These are phyloP conservation scores for Ambrosiella beaveri DNA, from an alignment of 2,329 filamentous ascomycete genomes.

Conservation along the genomic window DNA sequence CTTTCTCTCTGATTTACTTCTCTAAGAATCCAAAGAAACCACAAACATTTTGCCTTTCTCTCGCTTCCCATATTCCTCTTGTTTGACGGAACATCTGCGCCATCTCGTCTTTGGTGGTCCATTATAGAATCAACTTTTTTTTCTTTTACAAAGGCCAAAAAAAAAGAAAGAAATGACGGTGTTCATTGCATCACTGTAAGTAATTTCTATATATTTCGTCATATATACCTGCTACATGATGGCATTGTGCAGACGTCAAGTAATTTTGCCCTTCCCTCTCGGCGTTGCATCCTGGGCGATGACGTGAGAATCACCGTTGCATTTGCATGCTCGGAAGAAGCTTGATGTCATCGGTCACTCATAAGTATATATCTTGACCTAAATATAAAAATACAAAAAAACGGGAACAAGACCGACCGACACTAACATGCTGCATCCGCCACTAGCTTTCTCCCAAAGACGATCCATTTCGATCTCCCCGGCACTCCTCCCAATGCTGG, in stretches of 20 bases:
- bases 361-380: too few species aligned
- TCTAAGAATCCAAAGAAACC: too few species aligned
- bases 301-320: neutral
- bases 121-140: neutral
- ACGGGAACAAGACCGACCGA: neutral
- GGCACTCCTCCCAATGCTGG: constrained; percentile 29
- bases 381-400: too few species aligned
- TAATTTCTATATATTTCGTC: constrained; percentile 9
- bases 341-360: neutral
- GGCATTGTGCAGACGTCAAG: neutral
- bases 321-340: neutral
- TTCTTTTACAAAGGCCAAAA: neutral
- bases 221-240: neutral
- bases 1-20: too few species aligned
- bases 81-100: too few species aligned
- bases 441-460: constrained; percentile 74
- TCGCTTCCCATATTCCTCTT: too few species aligned
- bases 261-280: neutral
- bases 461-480: constrained; percentile 66
- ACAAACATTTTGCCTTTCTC: too few species aligned
- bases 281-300: neutral
- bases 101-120: too few species aligned
- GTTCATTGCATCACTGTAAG: constrained; percentile 34
- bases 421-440: neutral
- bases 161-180: constrained; percentile 25